Base-by-base conservation (phyloP, 2,329 filamentous ascomycete genomes). In the Aspergillus floridensis region DNA sequence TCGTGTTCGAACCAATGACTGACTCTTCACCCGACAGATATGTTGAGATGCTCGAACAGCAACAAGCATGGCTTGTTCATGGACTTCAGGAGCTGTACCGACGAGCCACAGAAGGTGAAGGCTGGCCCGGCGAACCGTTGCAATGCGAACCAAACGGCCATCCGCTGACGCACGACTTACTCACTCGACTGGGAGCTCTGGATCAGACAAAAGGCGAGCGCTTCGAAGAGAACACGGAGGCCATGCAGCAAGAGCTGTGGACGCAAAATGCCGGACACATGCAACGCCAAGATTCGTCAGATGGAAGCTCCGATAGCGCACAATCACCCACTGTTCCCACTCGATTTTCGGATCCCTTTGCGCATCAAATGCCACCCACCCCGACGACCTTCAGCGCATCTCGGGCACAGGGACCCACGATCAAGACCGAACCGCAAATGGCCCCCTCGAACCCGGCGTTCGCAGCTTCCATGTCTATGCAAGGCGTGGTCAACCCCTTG, bases 31-130 rank as follows among this genome's bases (percentile, higher is more conserved):
- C 3, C 16, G 50, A 5, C 49, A 86, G 84, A 64, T 86, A 86
- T 62, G 85, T 88, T 31, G 86, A 88, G 72, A 86, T 87, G 84
- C 80, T 88, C 53, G 86, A 88, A 68, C 84, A 86, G 68, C 85
- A 88, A 76, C 86, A 88, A 72, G 72, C 77, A 21, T 85, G 86
- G 75, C 78, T 88, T 5, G 85, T 88, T 31, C 76, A 82, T 56
- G 86, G 84, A 48, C 78, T 88, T 5, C 84, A 86, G 69, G 83
- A 86, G 70, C 75, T 87, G 49, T 88, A 88, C 72, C 80, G 77
- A 63, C 79, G 82, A 55, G 69, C 82, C 32, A 74, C 79, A 32
- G 77, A 77, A 46, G 82, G 82, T 48, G 79, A 84, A 62, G 78
- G 78, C 47, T 88, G 86, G 86, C 78, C 78, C 11, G 85, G 85